Evolutionary conservation across 257 asterid genomes (phyloP), one percentile per base, ranked within the genome.

Genomic region (Solanum pinnatisectum): DNA sequence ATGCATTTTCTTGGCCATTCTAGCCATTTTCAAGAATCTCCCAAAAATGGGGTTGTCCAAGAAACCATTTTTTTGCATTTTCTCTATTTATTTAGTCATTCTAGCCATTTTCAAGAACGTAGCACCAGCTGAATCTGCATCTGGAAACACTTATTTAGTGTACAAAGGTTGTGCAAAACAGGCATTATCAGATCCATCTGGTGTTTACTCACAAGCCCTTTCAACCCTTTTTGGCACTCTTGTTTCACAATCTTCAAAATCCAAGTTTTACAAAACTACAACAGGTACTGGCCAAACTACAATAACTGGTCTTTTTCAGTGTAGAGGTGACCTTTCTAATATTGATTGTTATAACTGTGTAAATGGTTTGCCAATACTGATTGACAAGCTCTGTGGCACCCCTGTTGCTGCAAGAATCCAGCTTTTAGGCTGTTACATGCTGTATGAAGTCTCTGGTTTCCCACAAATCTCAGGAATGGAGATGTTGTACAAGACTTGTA

Each of bases 101-200:
- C 86, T 92, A 63, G 73, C 92, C 84, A 76, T 91, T 83, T 87
- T 91, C 71, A 87, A 46, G 89, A 70, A 70, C 30, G 39, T 88
- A 87, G 88, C 94, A 73, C 92, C 25, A 18, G 89, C 96, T 85
- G 84, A 89, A 88, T 94, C 96, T 88, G 96, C 96, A 88, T 67
- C 94, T 44, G 98, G 93, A 70, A 89, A 86, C 94, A 94, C 95
- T 72, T 93, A 63, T 87, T 87, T 97, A 87, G 97, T 97, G 63
- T 97, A 97, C 92, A 97, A 96, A 88, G 99, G 99, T 5, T 97
- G 99, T 92, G 96, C 98, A 5, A 94, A 96, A 73, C 98, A 95
- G 89, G 42, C 90, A 83, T 87, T 97, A 89, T 90, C 98, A 92
- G 99, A 97, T 94, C 98, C 99, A 89, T 89, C 94, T 5, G 98